phyloP scores from a whole-genome alignment of 345 rosid genomes.

The Citrus cavaleriei region DNA sequence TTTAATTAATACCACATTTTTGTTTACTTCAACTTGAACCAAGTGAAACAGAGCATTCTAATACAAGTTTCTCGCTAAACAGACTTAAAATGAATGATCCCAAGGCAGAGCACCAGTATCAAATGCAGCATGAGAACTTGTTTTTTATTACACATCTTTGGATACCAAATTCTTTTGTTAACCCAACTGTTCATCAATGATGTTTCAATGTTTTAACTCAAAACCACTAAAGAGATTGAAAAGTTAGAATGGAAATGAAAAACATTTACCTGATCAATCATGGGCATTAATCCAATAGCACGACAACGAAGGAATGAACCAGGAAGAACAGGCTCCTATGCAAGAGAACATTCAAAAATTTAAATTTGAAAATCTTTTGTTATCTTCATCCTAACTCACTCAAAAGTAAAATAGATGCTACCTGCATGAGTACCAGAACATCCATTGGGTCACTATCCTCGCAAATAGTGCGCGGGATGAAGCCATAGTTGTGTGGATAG shows the following conservation, averaged over 20 bases:
- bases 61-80: background rate
- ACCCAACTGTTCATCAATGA: background rate
- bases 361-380: background rate
- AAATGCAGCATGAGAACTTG: background rate
- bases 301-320: constrained; percentile 96
- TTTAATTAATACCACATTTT: background rate
- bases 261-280: constrained; percentile 82
- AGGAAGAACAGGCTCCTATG: constrained; percentile 87
- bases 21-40: background rate
- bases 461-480: constrained; percentile 92
- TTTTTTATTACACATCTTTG: background rate
- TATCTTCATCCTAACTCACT: background rate
- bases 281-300: constrained; percentile 98
- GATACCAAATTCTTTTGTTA: background rate
- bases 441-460: constrained; percentile 99
- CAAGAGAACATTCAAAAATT: constrained; percentile 8
- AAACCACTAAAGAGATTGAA: background rate
- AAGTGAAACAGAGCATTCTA: background rate
- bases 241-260: background rate
- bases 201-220: background rate
- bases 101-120: background rate
- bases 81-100: background rate
- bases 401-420: constrained; percentile 20
- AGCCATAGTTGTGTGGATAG: constrained; percentile 98
- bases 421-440: constrained; percentile 98